Evolutionary conservation across 305 asterid genomes (phyloP), one percentile per base, ranked within the genome.

Genomic region (Fraxinus albicans): DNA sequence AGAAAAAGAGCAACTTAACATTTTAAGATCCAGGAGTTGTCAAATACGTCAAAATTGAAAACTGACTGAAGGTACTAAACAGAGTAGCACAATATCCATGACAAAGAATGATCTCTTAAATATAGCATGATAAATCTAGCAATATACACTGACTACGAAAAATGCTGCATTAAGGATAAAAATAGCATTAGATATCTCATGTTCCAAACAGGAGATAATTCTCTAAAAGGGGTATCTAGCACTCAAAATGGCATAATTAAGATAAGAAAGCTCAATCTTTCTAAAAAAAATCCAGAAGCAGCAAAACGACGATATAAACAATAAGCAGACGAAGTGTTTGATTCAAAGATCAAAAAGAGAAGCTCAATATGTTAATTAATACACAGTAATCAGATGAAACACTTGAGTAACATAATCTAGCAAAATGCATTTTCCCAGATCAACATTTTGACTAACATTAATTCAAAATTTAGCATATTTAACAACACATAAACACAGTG

Each of bases 371-470:
- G 80, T 44, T 79, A 58, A 29, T n/a, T 60, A 36, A 83, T 44
- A 73, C 74, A 77, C 76, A 79, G 38, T 84, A 83, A 80, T 76
- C 13, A 79, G 76, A 83, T 79, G 23, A 85, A 70, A 55, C 33
- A 60, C 53, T 69, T 27, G 76, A 82, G 58, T 47, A 82, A 72
- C 78, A 42, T 65, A 76, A 83, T 82, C 42, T 78, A 79, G 85
- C 67, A 55, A 77, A 72, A 74, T 38, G 58, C 29, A 69, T 76
- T 84, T 81, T 65, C 55, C 70, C 77, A 58, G 13, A 78, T 78
- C 74, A 78, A 74, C 34, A 55, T 15, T 47, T 47, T 47, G 19
- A 47, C 60, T 47, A 47, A 15, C 60, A 47, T 47, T 47, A 10
- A 19, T 74, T 21, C 40, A 75, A 6, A 58, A 42, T 76, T 50